A percentile compares a stretch with the other conserved stretches of the same genome.
Evolutionary conservation across 164 flowering plant genomes (phyloP).

Genomic region (Platanus orientalis): DNA sequence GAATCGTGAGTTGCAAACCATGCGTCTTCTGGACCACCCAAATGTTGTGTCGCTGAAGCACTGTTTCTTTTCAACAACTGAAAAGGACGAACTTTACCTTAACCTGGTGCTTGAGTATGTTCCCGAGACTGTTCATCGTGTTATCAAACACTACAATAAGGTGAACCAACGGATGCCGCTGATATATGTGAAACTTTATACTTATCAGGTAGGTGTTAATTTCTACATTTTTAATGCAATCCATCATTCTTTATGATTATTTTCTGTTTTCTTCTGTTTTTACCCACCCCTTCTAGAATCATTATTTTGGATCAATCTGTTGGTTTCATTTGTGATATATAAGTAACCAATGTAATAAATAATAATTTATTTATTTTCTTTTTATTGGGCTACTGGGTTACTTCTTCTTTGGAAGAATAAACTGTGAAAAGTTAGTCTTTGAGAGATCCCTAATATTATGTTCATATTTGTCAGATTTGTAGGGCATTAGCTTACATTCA

Average conservation of each 20-base stretch:
- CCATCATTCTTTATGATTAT: no score
- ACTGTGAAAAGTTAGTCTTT: no score
- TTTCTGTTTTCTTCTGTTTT: no score
- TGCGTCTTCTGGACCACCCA: constrained; percentile 81
- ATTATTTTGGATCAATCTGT: no score
- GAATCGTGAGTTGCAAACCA: constrained; percentile 74
- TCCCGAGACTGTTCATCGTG: constrained; percentile 74
- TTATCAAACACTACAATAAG: constrained; percentile 56
- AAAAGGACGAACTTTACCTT: constrained; percentile 71
- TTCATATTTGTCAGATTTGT: constrained; percentile 65
- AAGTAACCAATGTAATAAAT: no score
- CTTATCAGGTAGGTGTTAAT: constrained; percentile 44
- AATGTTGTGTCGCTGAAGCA: constrained; percentile 68
- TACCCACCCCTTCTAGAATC: no score
- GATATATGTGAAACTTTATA: constrained; percentile 67
- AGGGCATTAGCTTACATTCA: constrained; percentile 74
- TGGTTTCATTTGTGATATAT: no score
- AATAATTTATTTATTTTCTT: no score
- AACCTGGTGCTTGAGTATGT: constrained; percentile 78
- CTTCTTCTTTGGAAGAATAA: no score
- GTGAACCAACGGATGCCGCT: constrained; percentile 73
- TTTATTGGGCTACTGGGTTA: no score
- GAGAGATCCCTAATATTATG: no score
- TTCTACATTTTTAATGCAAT: no score
- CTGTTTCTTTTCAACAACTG: constrained; percentile 78